Evolutionary conservation across 106 monocot species (phyloP).

Genomic region (Dendrobium catenatum): DNA sequence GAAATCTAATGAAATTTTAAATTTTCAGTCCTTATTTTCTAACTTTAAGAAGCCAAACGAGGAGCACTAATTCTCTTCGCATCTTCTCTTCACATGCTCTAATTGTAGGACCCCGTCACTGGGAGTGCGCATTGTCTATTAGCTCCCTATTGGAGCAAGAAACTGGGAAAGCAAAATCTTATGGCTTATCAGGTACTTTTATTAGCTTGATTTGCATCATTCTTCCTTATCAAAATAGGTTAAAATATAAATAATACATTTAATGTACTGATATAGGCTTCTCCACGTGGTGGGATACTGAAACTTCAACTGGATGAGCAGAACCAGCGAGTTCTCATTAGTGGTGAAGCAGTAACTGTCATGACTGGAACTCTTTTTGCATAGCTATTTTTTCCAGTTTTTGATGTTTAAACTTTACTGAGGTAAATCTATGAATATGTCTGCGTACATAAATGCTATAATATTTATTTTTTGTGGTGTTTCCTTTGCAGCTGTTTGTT

Average conservation of each 20-base stretch:
- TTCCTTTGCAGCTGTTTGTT: too few species aligned
- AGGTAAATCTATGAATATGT: too few species aligned
- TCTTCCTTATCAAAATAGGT: too few species aligned
- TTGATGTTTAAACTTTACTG: too few species aligned
- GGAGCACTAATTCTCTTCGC: too few species aligned
- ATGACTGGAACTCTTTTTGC: slow-evolving; percentile 53
- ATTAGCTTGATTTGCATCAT: too few species aligned
- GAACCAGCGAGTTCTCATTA: slow-evolving; percentile 40
- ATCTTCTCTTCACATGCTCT: too few species aligned
- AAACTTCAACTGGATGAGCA: slow-evolving; percentile 43
- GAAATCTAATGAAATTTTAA: too few species aligned
- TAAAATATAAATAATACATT: background rate
- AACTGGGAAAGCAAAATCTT: slow-evolving; percentile 53
- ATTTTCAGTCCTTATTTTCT: too few species aligned
- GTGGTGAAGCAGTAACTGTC: slow-evolving; percentile 68
- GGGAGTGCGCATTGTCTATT: slow-evolving; percentile 83
- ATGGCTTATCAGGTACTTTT: slow-evolving; percentile 59
- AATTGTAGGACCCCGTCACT: slow-evolving; percentile 73
- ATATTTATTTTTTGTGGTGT: too few species aligned
- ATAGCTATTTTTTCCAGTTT: slow-evolving; percentile 2
- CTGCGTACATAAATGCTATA: too few species aligned
- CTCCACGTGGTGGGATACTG: slow-evolving; percentile 69
- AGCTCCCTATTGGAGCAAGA: slow-evolving; percentile 68
- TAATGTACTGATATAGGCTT: slow-evolving; percentile 39
- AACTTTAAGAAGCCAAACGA: too few species aligned